phyloP scores from a whole-genome alignment of 2,329 filamentous ascomycete species.

The Pestalotiopsis sp. region DNA sequence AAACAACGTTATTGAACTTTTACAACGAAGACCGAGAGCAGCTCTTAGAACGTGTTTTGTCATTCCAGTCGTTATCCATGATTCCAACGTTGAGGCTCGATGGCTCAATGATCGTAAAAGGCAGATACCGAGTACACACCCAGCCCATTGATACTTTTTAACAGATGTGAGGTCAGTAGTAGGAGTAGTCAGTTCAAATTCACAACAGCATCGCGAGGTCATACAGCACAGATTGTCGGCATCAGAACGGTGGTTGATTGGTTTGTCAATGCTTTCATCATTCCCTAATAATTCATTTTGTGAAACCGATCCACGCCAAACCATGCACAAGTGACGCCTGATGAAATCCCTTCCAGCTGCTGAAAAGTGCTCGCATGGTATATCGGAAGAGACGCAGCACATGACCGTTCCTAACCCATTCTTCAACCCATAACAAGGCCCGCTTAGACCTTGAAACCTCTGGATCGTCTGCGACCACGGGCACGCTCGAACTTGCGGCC shows the following conservation, averaged over 20 bases:
- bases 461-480: constrained; percentile 97
- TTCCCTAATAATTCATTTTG: constrained; percentile 38
- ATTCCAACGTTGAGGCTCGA: no score
- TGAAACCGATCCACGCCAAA: constrained; percentile 51
- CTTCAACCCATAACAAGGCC: constrained; percentile 23
- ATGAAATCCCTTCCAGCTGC: constrained; percentile 28
- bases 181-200: background rate
- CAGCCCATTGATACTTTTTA: no score
- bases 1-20: no score
- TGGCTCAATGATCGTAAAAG: background rate
- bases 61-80: no score
- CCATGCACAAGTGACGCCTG: constrained; percentile 39
- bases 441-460: constrained; percentile 99
- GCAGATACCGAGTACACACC: no score
- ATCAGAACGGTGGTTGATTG: constrained; percentile 12
- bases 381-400: constrained; percentile 32
- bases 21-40: no score
- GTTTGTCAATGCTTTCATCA: constrained; percentile 32
- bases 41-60: no score
- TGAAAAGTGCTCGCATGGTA: constrained; percentile 28
- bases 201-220: background rate
- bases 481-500: constrained; percentile 99
- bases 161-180: background rate
- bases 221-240: background rate
- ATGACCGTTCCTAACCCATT: constrained; percentile 30